Evolutionary conservation across 2,329 filamentous ascomycete genomes (phyloP).

Genomic region (Ophiostoma tasmaniense): DNA sequence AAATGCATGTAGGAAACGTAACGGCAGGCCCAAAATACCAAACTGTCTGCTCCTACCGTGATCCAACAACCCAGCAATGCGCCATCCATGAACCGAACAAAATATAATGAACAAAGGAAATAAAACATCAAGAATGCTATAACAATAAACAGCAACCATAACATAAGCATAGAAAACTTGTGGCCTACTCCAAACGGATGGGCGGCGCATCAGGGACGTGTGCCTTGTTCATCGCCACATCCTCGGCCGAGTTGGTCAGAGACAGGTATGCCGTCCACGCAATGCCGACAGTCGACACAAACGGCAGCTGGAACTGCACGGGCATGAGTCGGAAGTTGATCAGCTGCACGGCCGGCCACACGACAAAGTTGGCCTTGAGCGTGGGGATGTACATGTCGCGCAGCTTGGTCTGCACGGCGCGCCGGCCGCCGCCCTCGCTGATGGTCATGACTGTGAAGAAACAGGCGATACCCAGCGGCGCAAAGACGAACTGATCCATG

Average conservation of each 20-base stretch:
- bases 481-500: conserved; percentile 88
- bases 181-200: conserved; percentile 29
- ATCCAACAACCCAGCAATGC: background rate
- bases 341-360: conserved; percentile 94
- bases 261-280: conserved; percentile 97
- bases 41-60: background rate
- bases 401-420: conserved; percentile 75
- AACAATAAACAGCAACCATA: background rate
- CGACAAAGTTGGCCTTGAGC: conserved; percentile 86
- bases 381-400: conserved; percentile 90
- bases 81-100: background rate
- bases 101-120: background rate
- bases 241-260: conserved; percentile 78
- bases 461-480: conserved; percentile 62
- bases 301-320: conserved; percentile 92
- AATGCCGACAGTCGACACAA: conserved; percentile 91
- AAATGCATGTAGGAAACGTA: background rate
- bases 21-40: background rate
- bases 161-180: background rate
- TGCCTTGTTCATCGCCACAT: conserved; percentile 36
- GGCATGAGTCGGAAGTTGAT: conserved; percentile 95
- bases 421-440: conserved; percentile 79
- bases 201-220: conserved; percentile 27
- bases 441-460: conserved; percentile 98
- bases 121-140: too few species aligned